Percentiles rank a stretch among this genome's conserved stretches.
Evolutionary conservation across 2,329 filamentous ascomycete species (phyloP).

Genomic region (Botryotinia narcissicola): DNA sequence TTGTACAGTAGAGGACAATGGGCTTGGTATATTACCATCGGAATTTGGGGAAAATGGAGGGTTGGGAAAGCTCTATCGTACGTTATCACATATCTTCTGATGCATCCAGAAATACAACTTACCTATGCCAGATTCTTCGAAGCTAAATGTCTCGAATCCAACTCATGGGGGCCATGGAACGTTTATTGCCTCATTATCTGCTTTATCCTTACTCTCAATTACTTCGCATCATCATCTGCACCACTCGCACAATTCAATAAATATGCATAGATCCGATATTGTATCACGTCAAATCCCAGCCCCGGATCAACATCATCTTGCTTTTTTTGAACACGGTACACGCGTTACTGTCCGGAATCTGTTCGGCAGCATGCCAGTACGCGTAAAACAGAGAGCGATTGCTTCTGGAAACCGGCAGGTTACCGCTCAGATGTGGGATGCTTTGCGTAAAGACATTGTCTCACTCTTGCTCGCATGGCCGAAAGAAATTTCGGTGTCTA

Average conservation of each 20-base stretch:
- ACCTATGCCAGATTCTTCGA: slow-evolving; percentile 69
- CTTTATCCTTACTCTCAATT: slow-evolving; percentile 73
- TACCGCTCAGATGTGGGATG: slow-evolving; percentile 58
- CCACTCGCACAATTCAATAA: slow-evolving; percentile 61
- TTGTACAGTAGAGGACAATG: slow-evolving; percentile 83
- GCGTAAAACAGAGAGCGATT: slow-evolving; percentile 73
- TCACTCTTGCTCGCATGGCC: slow-evolving; percentile 71
- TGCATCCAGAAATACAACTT: slow-evolving; percentile 23
- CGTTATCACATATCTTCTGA: slow-evolving; percentile 36
- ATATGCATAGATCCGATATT: slow-evolving; percentile 66
- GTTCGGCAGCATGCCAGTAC: slow-evolving; percentile 87
- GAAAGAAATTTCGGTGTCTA: slow-evolving; percentile 51
- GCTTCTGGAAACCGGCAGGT: slow-evolving; percentile 50
- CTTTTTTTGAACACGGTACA: slow-evolving; percentile 65
- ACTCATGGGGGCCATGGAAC: slow-evolving; percentile 67
- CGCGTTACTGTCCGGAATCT: slow-evolving; percentile 73
- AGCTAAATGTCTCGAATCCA: slow-evolving; percentile 48
- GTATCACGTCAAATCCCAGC: slow-evolving; percentile 64
- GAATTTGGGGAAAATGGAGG: slow-evolving; percentile 73
- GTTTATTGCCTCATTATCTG: slow-evolving; percentile 75
- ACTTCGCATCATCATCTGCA: slow-evolving; percentile 65
- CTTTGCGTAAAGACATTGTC: slow-evolving; percentile 46
- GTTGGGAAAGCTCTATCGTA: slow-evolving; percentile 71
- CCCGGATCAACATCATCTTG: slow-evolving; percentile 54
- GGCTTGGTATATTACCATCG: slow-evolving; percentile 66